These are phyloP conservation scores for Calonectria montana DNA, from an alignment of 2,329 filamentous ascomycete genomes.

Conservation along the genomic window DNA sequence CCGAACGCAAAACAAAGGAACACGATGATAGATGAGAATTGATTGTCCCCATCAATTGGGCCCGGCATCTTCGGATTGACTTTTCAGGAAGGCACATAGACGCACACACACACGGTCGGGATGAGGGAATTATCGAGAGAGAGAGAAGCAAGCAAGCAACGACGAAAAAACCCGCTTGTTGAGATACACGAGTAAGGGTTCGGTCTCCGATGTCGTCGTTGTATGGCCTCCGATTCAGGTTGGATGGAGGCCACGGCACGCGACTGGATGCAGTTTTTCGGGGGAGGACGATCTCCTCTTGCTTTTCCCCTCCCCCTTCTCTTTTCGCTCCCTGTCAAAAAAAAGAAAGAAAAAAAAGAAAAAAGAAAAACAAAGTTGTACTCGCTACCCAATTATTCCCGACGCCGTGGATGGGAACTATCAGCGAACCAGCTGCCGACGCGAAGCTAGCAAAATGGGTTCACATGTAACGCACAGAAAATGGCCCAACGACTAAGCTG, in stretches of 20 bases:
- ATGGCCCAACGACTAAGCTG: constrained; percentile 11
- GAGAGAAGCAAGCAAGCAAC: neutral
- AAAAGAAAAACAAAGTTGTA: neutral
- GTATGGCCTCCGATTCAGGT: constrained; percentile 17
- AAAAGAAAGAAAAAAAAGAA: neutral
- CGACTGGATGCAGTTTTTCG: constrained; percentile 16
- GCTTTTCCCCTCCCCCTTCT: no score
- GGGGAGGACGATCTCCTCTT: no score
- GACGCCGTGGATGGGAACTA: neutral
- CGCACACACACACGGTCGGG: neutral
- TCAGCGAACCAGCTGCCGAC: neutral
- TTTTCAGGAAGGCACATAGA: constrained; percentile 3
- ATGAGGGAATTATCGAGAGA: neutral
- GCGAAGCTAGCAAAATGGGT: neutral
- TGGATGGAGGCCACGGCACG: constrained; percentile 20
- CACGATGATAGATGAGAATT: neutral
- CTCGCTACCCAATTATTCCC: neutral
- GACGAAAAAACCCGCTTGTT: constrained; percentile 16
- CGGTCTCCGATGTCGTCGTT: constrained; percentile 12
- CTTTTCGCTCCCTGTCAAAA: neutral
- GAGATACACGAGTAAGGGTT: constrained; percentile 16
- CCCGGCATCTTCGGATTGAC: neutral
- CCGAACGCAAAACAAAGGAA: constrained; percentile 5
- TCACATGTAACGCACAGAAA: neutral
- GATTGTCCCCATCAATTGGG: neutral